These are phyloP conservation scores for Aschersonia sp. DNA, from an alignment of 2,329 filamentous ascomycete species.

Conservation along the genomic window DNA sequence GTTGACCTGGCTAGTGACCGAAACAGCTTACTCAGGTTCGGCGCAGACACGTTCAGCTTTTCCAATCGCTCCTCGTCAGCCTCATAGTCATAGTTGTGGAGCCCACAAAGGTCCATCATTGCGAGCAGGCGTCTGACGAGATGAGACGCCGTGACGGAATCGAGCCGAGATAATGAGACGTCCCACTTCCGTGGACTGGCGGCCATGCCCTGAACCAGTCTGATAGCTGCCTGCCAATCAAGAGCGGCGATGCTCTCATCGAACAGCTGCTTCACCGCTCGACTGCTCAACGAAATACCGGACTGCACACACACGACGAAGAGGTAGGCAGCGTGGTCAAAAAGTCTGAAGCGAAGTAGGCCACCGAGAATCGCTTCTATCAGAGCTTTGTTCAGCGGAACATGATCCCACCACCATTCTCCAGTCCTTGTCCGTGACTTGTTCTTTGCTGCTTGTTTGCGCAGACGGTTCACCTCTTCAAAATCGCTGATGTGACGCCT, in stretches of 20 bases:
- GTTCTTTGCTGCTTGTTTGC: slow-evolving; percentile 14
- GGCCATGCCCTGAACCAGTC: slow-evolving; percentile 15
- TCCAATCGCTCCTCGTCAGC: slow-evolving; percentile 7
- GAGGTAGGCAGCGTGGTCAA: slow-evolving; percentile 27
- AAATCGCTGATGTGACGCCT: slow-evolving; percentile 19
- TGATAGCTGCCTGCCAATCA: slow-evolving; percentile 22
- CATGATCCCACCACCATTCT: slow-evolving; percentile 24
- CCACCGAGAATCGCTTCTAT: slow-evolving; percentile 32
- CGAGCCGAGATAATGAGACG: slow-evolving; percentile 9
- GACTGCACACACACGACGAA: slow-evolving; percentile 24
- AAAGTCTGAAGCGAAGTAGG: slow-evolving; percentile 30
- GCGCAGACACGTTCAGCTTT: slow-evolving; percentile 13
- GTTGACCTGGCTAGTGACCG: slow-evolving; percentile 8
- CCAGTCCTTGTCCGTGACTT: slow-evolving; percentile 12
- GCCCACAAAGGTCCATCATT: slow-evolving; percentile 21
- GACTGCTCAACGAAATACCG: slow-evolving; percentile 16
- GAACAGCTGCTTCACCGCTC: slow-evolving; percentile 21
- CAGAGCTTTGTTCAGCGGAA: slow-evolving; percentile 21
- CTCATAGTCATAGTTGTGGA: slow-evolving; percentile 5
- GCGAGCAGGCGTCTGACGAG: slow-evolving; percentile 17
- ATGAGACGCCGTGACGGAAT: slow-evolving; percentile 9
- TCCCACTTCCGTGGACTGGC: slow-evolving; percentile 12
- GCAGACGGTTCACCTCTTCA: slow-evolving; percentile 10
- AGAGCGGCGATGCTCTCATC: slow-evolving; percentile 25
- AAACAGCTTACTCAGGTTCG: slow-evolving; percentile 10